Percentiles rank a stretch among this genome's conserved stretches.
phyloP scores from a whole-genome alignment of 2,329 filamentous ascomycete species.

The Chrysosphaeria jannelii region DNA sequence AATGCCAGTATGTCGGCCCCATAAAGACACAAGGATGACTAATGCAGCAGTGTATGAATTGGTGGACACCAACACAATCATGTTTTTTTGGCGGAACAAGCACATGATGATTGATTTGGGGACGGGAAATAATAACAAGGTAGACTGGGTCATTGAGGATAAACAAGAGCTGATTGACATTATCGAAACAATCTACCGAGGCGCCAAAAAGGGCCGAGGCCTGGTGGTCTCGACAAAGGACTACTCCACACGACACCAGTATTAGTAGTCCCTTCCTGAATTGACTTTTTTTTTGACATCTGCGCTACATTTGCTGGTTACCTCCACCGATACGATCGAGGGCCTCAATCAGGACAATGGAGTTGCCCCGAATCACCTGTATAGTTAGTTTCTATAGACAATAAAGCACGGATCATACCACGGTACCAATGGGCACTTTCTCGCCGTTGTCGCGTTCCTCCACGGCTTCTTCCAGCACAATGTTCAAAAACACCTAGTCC shows the following conservation, averaged over 20 bases:
- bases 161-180: slow-evolving; percentile 98
- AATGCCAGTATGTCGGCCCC: slow-evolving; percentile 25
- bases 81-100: slow-evolving; percentile 76
- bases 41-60: slow-evolving; percentile 53
- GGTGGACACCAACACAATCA: slow-evolving; percentile 60
- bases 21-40: no score
- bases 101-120: slow-evolving; percentile 98
- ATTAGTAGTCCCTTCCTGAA: slow-evolving; percentile 11
- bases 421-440: slow-evolving; percentile 75
- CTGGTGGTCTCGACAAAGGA: slow-evolving; percentile 88
- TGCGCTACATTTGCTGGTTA: slow-evolving; percentile 9
- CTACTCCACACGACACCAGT: slow-evolving; percentile 35
- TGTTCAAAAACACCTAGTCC: slow-evolving; percentile 93
- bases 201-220: slow-evolving; percentile 95
- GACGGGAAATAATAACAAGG: slow-evolving; percentile 75
- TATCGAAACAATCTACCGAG: slow-evolving; percentile 87
- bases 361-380: slow-evolving; percentile 91
- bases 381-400: neutral
- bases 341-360: slow-evolving; percentile 90
- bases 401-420: slow-evolving; percentile 18
- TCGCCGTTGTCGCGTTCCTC: slow-evolving; percentile 83
- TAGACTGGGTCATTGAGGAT: slow-evolving; percentile 33
- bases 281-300: neutral
- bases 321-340: slow-evolving; percentile 36
- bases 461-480: slow-evolving; percentile 86